A percentile compares a stretch with the other conserved stretches of the same genome.
These are phyloP conservation scores for Paecilomyces formosus DNA, from an alignment of 2,329 filamentous ascomycete genomes.

Conservation along the genomic window DNA sequence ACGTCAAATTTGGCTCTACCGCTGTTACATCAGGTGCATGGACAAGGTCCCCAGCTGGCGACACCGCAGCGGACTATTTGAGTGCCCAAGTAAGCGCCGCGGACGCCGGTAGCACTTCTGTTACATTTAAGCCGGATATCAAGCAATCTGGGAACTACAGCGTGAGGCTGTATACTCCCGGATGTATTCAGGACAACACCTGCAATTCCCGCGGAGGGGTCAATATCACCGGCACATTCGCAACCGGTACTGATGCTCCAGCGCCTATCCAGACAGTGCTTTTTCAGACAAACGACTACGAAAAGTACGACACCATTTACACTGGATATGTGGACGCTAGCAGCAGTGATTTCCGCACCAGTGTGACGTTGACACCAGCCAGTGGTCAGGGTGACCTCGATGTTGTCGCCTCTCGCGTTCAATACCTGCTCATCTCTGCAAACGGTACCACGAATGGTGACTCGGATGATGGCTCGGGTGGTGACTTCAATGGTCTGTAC, in stretches of 20 bases:
- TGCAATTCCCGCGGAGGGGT: conserved; percentile 72
- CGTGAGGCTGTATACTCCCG: conserved; percentile 85
- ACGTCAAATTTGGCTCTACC: conserved; percentile 55
- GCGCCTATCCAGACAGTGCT: conserved; percentile 54
- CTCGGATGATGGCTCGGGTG: conserved; percentile 45
- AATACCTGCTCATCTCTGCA: conserved; percentile 57
- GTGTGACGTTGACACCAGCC: conserved; percentile 67
- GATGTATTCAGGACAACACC: conserved; percentile 71
- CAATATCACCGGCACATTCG: conserved; percentile 69
- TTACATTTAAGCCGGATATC: conserved; percentile 69
- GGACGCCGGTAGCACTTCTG: conserved; percentile 52
- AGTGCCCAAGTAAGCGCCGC: conserved; percentile 57
- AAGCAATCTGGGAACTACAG: conserved; percentile 86
- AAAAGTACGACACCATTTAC: conserved; percentile 94
- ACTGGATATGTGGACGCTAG: conserved; percentile 75
- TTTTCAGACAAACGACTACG: conserved; percentile 88
- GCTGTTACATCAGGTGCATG: conserved; percentile 69
- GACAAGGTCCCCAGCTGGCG: conserved; percentile 58
- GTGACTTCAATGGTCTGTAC: conserved; percentile 80
- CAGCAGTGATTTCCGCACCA: conserved; percentile 65
- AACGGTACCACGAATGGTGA: conserved; percentile 69
- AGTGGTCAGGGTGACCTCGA: conserved; percentile 56
- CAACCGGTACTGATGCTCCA: conserved; percentile 36
- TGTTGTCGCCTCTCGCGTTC: conserved; percentile 82
- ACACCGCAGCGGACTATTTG: conserved; percentile 70